These are phyloP conservation scores for Cardamine resedifolia DNA, from an alignment of 345 rosid species.

Conservation along the genomic window DNA sequence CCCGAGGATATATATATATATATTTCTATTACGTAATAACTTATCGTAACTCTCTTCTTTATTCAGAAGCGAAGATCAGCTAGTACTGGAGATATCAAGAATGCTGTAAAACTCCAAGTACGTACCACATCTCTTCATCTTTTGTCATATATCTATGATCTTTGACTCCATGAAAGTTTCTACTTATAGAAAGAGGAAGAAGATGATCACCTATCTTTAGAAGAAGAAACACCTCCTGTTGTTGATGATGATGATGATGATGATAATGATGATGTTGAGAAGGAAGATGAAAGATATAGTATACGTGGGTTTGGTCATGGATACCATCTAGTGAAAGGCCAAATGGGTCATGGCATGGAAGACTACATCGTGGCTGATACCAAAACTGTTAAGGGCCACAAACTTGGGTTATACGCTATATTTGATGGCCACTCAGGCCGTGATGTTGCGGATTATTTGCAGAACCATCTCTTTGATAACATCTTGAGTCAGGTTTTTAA, in stretches of 20 bases:
- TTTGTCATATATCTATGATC: not conserved
- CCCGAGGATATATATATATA: constrained; percentile 10
- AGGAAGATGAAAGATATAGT: constrained; percentile 10
- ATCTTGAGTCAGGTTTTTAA: constrained; percentile 44
- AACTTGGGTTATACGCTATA: constrained; percentile 52
- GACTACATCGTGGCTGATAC: constrained; percentile 52
- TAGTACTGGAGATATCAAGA: constrained; percentile 1
- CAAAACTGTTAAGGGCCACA: constrained; percentile 39
- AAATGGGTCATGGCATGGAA: constrained; percentile 58
- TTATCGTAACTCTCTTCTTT: not conserved
- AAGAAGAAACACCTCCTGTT: constrained; percentile 17
- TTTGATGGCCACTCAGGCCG: constrained; percentile 57
- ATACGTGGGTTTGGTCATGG: constrained; percentile 42
- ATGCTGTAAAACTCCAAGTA: constrained; percentile 16
- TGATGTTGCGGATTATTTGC: constrained; percentile 52
- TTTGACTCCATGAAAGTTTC: not conserved
- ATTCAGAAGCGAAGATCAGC: constrained; percentile 24
- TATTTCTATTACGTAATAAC: not conserved
- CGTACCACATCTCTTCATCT: not conserved
- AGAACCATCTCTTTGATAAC: constrained; percentile 47
- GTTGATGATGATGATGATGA: constrained; percentile 18
- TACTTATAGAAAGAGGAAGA: constrained; percentile 12
- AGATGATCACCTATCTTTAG: not conserved
- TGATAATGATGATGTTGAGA: constrained; percentile 7
- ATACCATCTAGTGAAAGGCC: constrained; percentile 48